Conservation (phyloP, 805 yeast genomes). For the Zygosaccharomyces bailii region DNA sequence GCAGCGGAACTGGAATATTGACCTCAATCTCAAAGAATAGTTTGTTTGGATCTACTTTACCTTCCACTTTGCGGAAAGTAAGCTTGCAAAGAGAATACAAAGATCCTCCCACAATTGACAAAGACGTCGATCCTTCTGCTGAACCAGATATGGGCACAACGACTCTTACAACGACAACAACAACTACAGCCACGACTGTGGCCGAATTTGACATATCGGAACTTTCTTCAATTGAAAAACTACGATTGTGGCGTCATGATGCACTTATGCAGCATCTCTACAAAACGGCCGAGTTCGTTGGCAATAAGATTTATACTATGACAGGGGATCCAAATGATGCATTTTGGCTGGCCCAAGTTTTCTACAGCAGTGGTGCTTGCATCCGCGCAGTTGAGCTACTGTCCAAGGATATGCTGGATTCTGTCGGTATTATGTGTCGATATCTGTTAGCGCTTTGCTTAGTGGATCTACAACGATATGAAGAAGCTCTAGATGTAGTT, state of each 20-base stretch:
- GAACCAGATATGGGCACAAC: conserved; percentile 15
- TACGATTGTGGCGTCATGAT: conserved; percentile 90
- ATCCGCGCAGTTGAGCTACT: conserved; percentile 74
- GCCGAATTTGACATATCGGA: conserved; percentile 29
- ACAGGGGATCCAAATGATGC: conserved; percentile 91
- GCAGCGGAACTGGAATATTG: conserved; percentile 22
- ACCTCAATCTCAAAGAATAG: conserved; percentile 29
- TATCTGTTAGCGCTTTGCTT: conserved; percentile 76
- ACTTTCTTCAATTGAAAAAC: conserved; percentile 72
- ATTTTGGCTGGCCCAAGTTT: conserved; percentile 92
- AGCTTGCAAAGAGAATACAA: conserved; percentile 25
- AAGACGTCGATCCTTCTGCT: conserved; percentile 5
- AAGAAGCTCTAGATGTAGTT: conserved; percentile 81
- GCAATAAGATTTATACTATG: conserved; percentile 81
- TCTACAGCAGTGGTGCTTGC: conserved; percentile 70
- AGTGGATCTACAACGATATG: conserved; percentile 70
- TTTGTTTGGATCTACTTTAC: conserved; percentile 30
- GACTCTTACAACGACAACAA: conserved; percentile 22
- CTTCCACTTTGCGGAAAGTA: conserved; percentile 33
- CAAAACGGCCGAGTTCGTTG: conserved; percentile 83
- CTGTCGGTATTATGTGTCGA: conserved; percentile 66
- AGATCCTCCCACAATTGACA: conserved; percentile 11
- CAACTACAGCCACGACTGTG: conserved; percentile 19
- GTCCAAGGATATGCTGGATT: conserved; percentile 50
- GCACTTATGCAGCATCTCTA: conserved; percentile 90